Percentiles rank a stretch among this genome's conserved stretches.
Evolutionary conservation across 2,329 filamentous ascomycete genomes (phyloP).

Genomic region (Talaromyces amestolkiae): DNA sequence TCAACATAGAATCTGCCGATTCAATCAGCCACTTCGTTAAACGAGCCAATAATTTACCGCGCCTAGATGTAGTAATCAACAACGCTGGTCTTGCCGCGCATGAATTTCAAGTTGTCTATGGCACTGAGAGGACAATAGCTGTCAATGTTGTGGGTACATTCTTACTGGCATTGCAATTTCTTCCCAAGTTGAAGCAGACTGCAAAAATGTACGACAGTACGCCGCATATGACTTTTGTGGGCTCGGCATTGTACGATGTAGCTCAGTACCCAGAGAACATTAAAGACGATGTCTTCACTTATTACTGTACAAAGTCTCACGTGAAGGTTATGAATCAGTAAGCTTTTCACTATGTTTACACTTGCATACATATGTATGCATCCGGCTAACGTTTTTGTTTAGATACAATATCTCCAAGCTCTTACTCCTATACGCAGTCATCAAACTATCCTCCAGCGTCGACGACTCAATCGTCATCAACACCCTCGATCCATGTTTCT

Average conservation of each 20-base stretch:
- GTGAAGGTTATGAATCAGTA: background rate
- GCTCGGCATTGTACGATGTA: constrained; percentile 14
- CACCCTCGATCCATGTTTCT: background rate
- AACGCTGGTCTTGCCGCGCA: constrained; percentile 21
- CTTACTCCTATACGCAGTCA: background rate
- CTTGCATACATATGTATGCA: background rate
- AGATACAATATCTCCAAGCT: background rate
- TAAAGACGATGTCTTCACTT: background rate
- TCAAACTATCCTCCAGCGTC: background rate
- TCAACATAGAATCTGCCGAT: background rate
- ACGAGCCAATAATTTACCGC: constrained; percentile 19
- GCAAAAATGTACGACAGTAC: background rate
- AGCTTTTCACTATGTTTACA: background rate
- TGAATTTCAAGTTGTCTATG: constrained; percentile 1
- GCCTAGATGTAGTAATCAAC: constrained; percentile 25
- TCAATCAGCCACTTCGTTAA: constrained; percentile 23
- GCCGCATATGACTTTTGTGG: constrained; percentile 14
- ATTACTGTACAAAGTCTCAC: background rate
- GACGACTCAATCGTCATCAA: background rate
- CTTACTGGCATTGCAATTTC: background rate
- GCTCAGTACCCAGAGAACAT: constrained; percentile 7
- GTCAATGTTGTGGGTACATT: constrained; percentile 9
- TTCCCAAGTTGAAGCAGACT: constrained; percentile 9
- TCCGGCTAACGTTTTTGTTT: background rate
- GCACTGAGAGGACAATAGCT: constrained; percentile 7